phyloP scores from a whole-genome alignment of 2,329 filamentous ascomycete species.

The Pyrenophora teres region DNA sequence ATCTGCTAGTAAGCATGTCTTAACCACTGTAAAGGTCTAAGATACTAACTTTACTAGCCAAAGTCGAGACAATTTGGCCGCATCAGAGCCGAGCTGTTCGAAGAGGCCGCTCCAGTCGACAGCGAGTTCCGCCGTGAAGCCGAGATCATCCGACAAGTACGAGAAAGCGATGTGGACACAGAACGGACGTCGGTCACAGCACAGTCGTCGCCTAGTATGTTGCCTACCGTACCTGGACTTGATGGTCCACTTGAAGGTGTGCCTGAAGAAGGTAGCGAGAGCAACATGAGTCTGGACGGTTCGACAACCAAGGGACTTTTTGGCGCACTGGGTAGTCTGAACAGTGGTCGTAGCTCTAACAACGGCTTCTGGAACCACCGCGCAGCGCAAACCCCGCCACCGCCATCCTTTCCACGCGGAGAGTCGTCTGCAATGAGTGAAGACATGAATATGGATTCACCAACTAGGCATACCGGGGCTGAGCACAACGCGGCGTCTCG shows the following conservation, averaged over 20 bases:
- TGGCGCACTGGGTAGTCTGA: slow-evolving; percentile 76
- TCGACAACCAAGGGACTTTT: slow-evolving; percentile 54
- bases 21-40: rapidly evolving
- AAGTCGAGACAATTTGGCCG: slow-evolving; percentile 96
- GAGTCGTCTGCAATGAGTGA: slow-evolving; percentile 63
- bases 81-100: slow-evolving; percentile 84
- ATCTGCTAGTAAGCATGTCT: slow-evolving; percentile 71
- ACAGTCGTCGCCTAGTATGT: slow-evolving; percentile 70
- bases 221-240: slow-evolving; percentile 60
- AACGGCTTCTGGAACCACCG: slow-evolving; percentile 80
- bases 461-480: slow-evolving; percentile 41
- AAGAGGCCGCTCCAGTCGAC: slow-evolving; percentile 86
- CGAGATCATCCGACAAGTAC: slow-evolving; percentile 92
- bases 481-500: slow-evolving; percentile 31
- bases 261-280: slow-evolving; percentile 62
- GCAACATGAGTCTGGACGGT: slow-evolving; percentile 61
- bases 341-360: slow-evolving; percentile 74
- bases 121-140: slow-evolving; percentile 88
- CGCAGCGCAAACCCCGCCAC: slow-evolving; percentile 60
- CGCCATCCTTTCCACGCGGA: slow-evolving; percentile 61
- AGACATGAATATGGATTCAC: slow-evolving; percentile 75
- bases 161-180: slow-evolving; percentile 79
- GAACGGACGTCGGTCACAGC: slow-evolving; percentile 59
- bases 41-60: slow-evolving; percentile 61
- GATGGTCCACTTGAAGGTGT: slow-evolving; percentile 69